phyloP scores from a whole-genome alignment of 2,329 filamentous ascomycete species.

The Venturiaceae sp. region DNA sequence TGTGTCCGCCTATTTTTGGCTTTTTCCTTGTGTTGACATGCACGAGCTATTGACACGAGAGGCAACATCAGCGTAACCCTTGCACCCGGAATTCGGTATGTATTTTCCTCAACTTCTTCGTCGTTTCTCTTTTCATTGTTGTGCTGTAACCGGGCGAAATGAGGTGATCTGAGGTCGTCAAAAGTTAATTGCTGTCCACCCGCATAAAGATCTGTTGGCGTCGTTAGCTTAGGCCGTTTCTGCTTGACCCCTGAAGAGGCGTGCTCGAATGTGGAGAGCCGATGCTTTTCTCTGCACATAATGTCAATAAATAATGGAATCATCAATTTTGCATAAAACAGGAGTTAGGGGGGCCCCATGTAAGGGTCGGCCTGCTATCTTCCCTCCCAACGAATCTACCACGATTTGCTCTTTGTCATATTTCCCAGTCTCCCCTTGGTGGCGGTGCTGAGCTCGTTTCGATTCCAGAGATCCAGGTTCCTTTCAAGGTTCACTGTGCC shows the following conservation, averaged over 20 bases:
- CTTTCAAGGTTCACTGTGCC: neutral
- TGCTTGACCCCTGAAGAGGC: neutral
- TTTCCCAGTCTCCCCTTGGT: neutral
- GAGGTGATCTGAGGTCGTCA: neutral
- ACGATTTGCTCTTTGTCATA: neutral
- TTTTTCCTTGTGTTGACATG: neutral
- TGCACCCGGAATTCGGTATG: neutral
- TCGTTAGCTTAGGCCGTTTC: neutral
- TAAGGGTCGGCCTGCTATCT: neutral
- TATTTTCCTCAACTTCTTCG: neutral
- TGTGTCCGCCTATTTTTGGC: neutral
- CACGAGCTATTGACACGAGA: constrained; percentile 1
- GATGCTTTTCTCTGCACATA: too few relatives aligned
- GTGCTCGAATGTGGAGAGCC: too few relatives aligned
- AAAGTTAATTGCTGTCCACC: neutral
- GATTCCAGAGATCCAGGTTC: too few relatives aligned
- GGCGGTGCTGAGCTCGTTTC: neutral
- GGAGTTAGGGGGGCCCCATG: neutral
- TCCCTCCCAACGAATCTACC: neutral
- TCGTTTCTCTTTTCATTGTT: neutral
- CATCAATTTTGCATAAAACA: neutral
- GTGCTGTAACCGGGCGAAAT: neutral
- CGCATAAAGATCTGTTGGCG: neutral
- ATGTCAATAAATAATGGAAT: neutral
- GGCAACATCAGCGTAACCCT: too few relatives aligned